Evolutionary conservation across 176 grass and related monocot genomes (phyloP), one percentile per base, ranked within the genome.

Genomic region (Phyllostachys edulis): DNA sequence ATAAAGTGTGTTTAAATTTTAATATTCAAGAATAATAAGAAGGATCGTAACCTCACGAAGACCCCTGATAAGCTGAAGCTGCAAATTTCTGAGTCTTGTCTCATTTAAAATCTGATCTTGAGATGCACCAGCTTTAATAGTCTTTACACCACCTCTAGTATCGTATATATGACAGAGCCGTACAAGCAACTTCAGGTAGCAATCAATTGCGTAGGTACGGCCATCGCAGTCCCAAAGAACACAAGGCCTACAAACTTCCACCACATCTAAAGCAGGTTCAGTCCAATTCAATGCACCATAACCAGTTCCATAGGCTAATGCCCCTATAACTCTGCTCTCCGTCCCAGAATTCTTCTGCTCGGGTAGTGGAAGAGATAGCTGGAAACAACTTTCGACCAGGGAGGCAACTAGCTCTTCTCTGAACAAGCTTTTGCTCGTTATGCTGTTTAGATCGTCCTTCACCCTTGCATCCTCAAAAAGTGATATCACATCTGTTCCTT

Each of bases 71-170:
- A 99, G 91, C 77, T 95, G 96, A 21, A 99, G 69, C 77, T 99
- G 93, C 85, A 99, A 90, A 88, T 99, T 99, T 77, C 93, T 88
- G 61, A 99, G 90, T 9, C 96, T 90, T 50, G 96, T 99, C 87
- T 99, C 96, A 92, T 99, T 96, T 68, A 99, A 63, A 85, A 99
- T 96, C 89, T 99, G 96, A 80, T 99, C 96, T 87, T 99, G 96
- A 29, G 93, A 96, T 85, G 96, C 93, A 87, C 96, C 96, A 39
- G 89, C 54, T 78, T 99, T 96, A 55, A 99, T 87, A 72, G 90
- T 99, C 83, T 99, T 99, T 51, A 99, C 96, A 71, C 96, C 93
- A 73, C 93, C 96, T 90, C 93, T 94, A 26, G 89, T 94, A 74
- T 99, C 96, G 55, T 99, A 96, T 85, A 99, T 96, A 86, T 94